These are phyloP conservation scores for Sclerospora graminicola DNA, from an alignment of 352 stramenopile genomes.

Conservation along the genomic window DNA sequence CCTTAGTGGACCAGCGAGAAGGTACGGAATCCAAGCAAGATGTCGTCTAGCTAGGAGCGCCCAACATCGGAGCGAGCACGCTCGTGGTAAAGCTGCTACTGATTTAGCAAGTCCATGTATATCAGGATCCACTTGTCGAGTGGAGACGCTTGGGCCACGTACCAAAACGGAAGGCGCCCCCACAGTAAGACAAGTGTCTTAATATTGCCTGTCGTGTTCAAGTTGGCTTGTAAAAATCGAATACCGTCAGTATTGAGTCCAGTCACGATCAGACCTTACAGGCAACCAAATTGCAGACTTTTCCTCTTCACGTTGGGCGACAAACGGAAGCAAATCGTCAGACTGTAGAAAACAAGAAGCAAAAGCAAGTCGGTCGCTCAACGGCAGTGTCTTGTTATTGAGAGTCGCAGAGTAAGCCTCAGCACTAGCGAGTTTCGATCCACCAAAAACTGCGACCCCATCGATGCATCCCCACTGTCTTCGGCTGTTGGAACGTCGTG, in stretches of 20 bases:
- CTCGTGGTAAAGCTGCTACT: slow-evolving; percentile 90
- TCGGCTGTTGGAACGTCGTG: slow-evolving; percentile 23
- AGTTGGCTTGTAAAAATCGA: too few relatives aligned
- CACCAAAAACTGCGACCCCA: slow-evolving; percentile 27
- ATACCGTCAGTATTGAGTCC: too few relatives aligned
- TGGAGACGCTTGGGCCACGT: slow-evolving; percentile 45
- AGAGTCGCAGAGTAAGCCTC: slow-evolving; percentile 70
- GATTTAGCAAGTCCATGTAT: slow-evolving; percentile 90
- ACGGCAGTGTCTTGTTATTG: slow-evolving; percentile 70
- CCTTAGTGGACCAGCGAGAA: too few relatives aligned
- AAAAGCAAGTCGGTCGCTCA: slow-evolving; percentile 88
- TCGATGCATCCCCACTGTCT: slow-evolving; percentile 59
- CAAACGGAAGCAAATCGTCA: too few relatives aligned
- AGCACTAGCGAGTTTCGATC: slow-evolving; percentile 20
- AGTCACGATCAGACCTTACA: slow-evolving; percentile 88
- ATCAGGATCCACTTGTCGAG: slow-evolving; percentile 85
- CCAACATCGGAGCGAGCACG: slow-evolving; percentile 89
- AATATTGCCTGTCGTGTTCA: slow-evolving; percentile 86
- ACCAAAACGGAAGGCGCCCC: slow-evolving; percentile 42
- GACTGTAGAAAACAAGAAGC: slow-evolving; percentile 87
- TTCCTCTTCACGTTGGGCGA: too few relatives aligned
- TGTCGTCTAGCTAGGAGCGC: too few relatives aligned
- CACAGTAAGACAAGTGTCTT: slow-evolving; percentile 85
- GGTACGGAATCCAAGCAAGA: slow-evolving; percentile 66
- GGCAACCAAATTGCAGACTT: slow-evolving; percentile 69